These are phyloP conservation scores for Hyphodiscus hymeniophilus DNA, from an alignment of 495 filamentous ascomycete species.

Conservation along the genomic window DNA sequence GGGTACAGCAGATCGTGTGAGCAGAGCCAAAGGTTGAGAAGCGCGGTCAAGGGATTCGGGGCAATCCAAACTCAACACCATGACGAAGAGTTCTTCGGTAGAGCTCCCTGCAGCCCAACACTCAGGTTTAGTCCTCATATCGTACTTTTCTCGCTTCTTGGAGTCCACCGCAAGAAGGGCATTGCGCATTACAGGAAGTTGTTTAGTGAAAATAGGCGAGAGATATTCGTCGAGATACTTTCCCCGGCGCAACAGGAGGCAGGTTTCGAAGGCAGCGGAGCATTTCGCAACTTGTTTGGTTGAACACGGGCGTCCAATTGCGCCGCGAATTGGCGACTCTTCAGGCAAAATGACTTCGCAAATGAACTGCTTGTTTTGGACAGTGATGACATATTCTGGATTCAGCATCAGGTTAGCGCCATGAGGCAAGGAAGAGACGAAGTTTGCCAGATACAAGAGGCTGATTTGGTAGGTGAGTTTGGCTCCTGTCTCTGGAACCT, in stretches of 20 bases:
- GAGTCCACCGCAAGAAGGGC: slow-evolving; percentile 76
- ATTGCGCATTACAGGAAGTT: slow-evolving; percentile 79
- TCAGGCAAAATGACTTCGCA: slow-evolving; percentile 81
- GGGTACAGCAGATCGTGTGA: slow-evolving; percentile 61
- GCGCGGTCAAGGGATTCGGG: slow-evolving; percentile 49
- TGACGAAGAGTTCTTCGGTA: slow-evolving; percentile 53
- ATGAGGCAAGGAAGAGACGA: slow-evolving; percentile 50
- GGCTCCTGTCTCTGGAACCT: slow-evolving; percentile 61
- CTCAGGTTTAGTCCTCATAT: slow-evolving; percentile 69
- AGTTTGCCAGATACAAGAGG: slow-evolving; percentile 51
- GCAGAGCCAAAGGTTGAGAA: slow-evolving; percentile 58
- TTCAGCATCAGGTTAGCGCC: slow-evolving; percentile 44
- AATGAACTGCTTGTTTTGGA: slow-evolving; percentile 51
- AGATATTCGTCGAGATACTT: slow-evolving; percentile 66
- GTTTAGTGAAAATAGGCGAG: slow-evolving; percentile 62
- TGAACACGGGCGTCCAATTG: slow-evolving; percentile 48
- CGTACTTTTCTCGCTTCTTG: slow-evolving; percentile 65
- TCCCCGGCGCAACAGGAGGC: slow-evolving; percentile 57
- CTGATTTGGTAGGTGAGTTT: slow-evolving; percentile 73
- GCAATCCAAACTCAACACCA: slow-evolving; percentile 51
- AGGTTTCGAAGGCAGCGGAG: slow-evolving; percentile 83
- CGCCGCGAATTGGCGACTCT: slow-evolving; percentile 59
- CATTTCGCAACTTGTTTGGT: slow-evolving; percentile 79
- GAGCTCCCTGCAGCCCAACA: slow-evolving; percentile 54
- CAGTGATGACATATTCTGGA: slow-evolving; percentile 54